phyloP scores from a whole-genome alignment of 1,284 basidiomycete species.

The Mycena citricolor region DNA sequence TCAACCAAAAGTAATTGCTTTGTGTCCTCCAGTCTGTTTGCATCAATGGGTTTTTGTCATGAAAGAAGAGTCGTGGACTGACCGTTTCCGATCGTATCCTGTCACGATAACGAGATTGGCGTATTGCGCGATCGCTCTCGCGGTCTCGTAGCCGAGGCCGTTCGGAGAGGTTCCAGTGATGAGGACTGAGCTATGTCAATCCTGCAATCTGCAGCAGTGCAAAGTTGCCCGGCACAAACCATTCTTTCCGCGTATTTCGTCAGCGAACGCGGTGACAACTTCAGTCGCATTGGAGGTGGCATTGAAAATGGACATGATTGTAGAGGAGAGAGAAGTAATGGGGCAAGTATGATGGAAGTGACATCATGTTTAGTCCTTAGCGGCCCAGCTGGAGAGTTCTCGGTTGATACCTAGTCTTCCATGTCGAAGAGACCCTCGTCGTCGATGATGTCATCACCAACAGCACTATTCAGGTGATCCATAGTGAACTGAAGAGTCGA shows the following conservation, averaged over 20 bases:
- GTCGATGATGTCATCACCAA: too few species aligned
- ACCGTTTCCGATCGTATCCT: slow-evolving; percentile 17
- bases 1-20: slow-evolving; percentile 9
- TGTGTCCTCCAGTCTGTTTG: slow-evolving; percentile 16
- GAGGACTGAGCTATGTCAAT: too few species aligned
- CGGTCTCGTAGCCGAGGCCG: slow-evolving; percentile 16
- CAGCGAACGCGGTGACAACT: background rate
- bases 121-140: slow-evolving; percentile 10
- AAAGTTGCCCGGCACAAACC: background rate
- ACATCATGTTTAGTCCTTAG: too few species aligned
- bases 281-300: slow-evolving; percentile 5
- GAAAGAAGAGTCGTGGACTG: background rate
- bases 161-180: slow-evolving; percentile 18
- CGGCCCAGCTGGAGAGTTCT: too few species aligned
- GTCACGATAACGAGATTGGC: slow-evolving; percentile 19
- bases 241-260: background rate
- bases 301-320: slow-evolving; percentile 7
- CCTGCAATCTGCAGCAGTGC: background rate
- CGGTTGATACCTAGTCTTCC: too few species aligned
- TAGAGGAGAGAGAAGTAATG: too few species aligned
- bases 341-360: too few species aligned
- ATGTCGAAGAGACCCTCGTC: too few species aligned
- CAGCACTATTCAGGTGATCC: too few species aligned
- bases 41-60: background rate
- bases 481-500: too few species aligned